Evolutionary conservation across 495 filamentous ascomycete genomes (phyloP).

Genomic region (Coniosporium apollinis): DNA sequence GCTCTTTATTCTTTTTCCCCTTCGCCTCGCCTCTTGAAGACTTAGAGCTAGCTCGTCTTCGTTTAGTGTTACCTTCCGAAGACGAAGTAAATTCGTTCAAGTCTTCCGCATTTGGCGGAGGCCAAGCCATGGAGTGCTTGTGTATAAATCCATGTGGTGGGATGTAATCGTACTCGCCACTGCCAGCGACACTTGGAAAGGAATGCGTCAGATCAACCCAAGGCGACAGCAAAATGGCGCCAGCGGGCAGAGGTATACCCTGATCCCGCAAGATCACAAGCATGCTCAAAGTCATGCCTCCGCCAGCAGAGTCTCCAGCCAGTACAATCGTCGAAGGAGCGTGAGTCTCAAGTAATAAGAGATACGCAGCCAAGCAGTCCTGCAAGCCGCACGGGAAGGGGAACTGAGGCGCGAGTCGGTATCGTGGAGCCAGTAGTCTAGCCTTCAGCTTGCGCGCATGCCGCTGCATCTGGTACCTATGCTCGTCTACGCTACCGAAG

Average conservation of each 20-base stretch:
- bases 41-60: no score
- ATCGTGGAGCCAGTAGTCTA: conserved; percentile 71
- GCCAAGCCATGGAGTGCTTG: conserved; percentile 70
- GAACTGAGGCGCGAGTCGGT: conserved; percentile 82
- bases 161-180: conserved; percentile 69
- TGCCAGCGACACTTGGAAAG: conserved; percentile 68
- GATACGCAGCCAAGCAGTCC: conserved; percentile 75
- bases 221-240: conserved; percentile 76
- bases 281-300: conserved; percentile 67
- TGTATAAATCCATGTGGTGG: conserved; percentile 74
- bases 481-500: conserved; percentile 87
- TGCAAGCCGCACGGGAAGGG: conserved; percentile 85
- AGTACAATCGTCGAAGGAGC: conserved; percentile 61
- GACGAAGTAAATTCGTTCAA: no score
- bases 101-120: conserved; percentile 72
- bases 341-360: conserved; percentile 59
- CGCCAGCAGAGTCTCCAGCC: conserved; percentile 84
- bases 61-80: no score
- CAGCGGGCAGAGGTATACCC: conserved; percentile 66
- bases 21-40: conserved; percentile 18
- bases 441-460: conserved; percentile 89
- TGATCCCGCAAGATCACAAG: conserved; percentile 68
- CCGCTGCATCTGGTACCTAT: conserved; percentile 89
- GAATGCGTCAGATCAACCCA: conserved; percentile 93
- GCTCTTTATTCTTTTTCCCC: conserved; percentile 13